These are phyloP conservation scores for Huntiella moniliformis DNA, from an alignment of 2,329 filamentous ascomycete genomes.

Conservation along the genomic window DNA sequence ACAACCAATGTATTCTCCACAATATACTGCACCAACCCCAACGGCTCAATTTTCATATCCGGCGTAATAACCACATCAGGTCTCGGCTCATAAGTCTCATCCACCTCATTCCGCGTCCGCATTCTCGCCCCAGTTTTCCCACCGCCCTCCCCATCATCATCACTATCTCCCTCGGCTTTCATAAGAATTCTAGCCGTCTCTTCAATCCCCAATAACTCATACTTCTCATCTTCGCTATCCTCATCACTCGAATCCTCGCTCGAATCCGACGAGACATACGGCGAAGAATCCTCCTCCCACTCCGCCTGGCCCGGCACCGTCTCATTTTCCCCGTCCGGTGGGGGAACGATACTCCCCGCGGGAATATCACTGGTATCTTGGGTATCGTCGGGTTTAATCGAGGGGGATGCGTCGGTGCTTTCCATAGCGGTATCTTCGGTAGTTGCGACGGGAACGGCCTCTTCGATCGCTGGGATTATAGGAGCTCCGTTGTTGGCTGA, in stretches of 20 bases:
- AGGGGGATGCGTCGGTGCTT: background rate
- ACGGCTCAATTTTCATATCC: slow-evolving; percentile 55
- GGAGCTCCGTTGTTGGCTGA: background rate
- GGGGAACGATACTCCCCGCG: background rate
- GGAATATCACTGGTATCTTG: background rate
- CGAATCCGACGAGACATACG: slow-evolving; percentile 47
- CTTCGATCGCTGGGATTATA: background rate
- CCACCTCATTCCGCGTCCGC: slow-evolving; percentile 65
- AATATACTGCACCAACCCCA: slow-evolving; percentile 58
- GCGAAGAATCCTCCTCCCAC: slow-evolving; percentile 69
- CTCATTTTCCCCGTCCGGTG: background rate
- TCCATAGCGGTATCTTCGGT: background rate
- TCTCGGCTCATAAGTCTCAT: slow-evolving; percentile 45
- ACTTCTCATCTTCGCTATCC: slow-evolving; percentile 40
- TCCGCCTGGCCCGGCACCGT: slow-evolving; percentile 38
- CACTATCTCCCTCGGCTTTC: slow-evolving; percentile 61
- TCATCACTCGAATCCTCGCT: slow-evolving; percentile 42
- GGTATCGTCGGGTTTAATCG: background rate
- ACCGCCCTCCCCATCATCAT: slow-evolving; percentile 42
- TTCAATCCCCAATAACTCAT: slow-evolving; percentile 58
- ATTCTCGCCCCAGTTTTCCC: slow-evolving; percentile 26
- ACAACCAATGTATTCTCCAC: slow-evolving; percentile 66
- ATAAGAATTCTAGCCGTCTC: slow-evolving; percentile 74
- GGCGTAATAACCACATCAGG: slow-evolving; percentile 62
- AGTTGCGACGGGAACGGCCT: background rate